Percentiles rank a stretch among this genome's conserved stretches.
phyloP scores from a whole-genome alignment of 106 monocot species.

The Narthecium ossifragum region DNA sequence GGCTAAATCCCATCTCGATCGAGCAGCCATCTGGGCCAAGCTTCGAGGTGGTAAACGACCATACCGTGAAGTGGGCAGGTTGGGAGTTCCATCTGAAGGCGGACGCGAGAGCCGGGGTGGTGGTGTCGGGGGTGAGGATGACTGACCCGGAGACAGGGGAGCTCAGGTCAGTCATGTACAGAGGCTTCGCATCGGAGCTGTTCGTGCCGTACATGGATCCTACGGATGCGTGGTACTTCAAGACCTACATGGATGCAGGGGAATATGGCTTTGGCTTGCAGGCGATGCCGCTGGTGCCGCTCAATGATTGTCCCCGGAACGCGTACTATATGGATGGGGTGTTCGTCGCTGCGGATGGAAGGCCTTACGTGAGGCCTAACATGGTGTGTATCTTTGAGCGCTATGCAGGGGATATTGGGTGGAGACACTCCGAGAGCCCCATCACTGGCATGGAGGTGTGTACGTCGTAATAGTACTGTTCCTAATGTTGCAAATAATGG shows the following conservation, averaged over 20 bases:
- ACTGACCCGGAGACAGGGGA: conserved; percentile 46
- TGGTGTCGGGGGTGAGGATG: conserved; percentile 40
- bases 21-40: conserved; percentile 78
- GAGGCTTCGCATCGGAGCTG: conserved; percentile 69
- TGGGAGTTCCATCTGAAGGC: conserved; percentile 85
- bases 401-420: conserved; percentile 71
- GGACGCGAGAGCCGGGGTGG: conserved; percentile 64
- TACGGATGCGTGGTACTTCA: conserved; percentile 88
- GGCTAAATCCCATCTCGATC: conserved; percentile 47
- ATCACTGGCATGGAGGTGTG: conserved; percentile 67
- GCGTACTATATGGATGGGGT: conserved; percentile 73
- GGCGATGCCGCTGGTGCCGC: conserved; percentile 70
- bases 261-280: conserved; percentile 88
- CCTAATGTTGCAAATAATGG: too few relatives aligned
- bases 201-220: conserved; percentile 99
- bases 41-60: conserved; percentile 37
- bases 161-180: conserved; percentile 55
- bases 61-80: conserved; percentile 63
- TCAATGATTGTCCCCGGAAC: conserved; percentile 82
- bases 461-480: too few relatives aligned
- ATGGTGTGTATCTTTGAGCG: conserved; percentile 80
- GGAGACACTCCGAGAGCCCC: conserved; percentile 82
- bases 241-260: conserved; percentile 91
- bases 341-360: conserved; percentile 60
- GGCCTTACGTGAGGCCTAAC: conserved; percentile 49